Evolutionary conservation across 2,329 filamentous ascomycete species (phyloP).

Genomic region (Corynespora cassiicola): DNA sequence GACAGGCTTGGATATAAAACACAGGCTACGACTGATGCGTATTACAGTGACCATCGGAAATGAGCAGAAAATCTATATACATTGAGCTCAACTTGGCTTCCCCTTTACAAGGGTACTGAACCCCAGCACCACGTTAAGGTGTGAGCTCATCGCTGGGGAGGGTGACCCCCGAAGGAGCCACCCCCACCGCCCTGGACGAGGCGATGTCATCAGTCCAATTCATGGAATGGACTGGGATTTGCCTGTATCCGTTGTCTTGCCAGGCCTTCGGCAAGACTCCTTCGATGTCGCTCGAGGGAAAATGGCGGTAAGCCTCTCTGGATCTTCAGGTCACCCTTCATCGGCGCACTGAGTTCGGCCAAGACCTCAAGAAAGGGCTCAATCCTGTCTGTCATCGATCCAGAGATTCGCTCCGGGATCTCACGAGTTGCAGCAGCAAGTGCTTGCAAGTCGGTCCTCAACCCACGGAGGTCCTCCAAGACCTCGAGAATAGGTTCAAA

Average conservation of each 20-base stretch:
- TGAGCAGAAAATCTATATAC: too few relatives aligned
- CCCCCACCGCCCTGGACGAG: slow-evolving; percentile 7
- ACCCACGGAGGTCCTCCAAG: slow-evolving; percentile 6
- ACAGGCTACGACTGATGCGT: too few relatives aligned
- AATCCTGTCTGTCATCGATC: slow-evolving; percentile 13
- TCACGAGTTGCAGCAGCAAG: slow-evolving; percentile 9
- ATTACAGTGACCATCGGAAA: too few relatives aligned
- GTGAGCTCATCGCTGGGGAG: slow-evolving; percentile 12
- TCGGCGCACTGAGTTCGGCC: slow-evolving; percentile 8
- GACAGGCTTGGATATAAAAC: too few relatives aligned
- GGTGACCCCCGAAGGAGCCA: slow-evolving; percentile 5
- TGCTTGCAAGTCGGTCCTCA: slow-evolving; percentile 13
- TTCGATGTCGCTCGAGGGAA: slow-evolving; percentile 8
- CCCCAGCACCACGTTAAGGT: slow-evolving; percentile 13
- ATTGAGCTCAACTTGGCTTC: slow-evolving; percentile 14
- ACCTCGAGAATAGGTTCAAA: too few relatives aligned
- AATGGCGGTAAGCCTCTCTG: slow-evolving; percentile 14
- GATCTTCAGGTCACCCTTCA: slow-evolving; percentile 8
- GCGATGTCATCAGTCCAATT: slow-evolving; percentile 18
- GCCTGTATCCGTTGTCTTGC: slow-evolving; percentile 16
- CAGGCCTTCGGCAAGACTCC: slow-evolving; percentile 13
- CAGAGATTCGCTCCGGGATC: slow-evolving; percentile 3
- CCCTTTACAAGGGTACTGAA: slow-evolving; percentile 12
- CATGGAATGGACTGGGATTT: slow-evolving; percentile 15
- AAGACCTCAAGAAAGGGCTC: slow-evolving; percentile 16